phyloP scores from a whole-genome alignment of 2,329 filamentous ascomycete species.

The Pseudogymnoascus sp. region DNA sequence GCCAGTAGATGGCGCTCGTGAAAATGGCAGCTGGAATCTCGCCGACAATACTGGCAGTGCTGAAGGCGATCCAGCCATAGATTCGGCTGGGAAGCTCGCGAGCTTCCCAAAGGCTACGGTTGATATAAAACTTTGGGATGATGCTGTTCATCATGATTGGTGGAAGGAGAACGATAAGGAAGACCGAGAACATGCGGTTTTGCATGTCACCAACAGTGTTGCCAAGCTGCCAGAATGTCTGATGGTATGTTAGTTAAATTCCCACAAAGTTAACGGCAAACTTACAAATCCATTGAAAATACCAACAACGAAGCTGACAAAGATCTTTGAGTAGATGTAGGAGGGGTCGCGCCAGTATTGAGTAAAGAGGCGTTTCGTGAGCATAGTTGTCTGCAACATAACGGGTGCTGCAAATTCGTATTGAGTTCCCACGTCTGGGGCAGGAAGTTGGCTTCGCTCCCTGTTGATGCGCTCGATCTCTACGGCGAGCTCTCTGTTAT shows the following conservation, averaged over 20 bases:
- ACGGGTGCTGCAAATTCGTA: slow-evolving; percentile 67
- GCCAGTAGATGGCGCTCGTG: slow-evolving; percentile 37
- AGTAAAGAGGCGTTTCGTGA: slow-evolving; percentile 52
- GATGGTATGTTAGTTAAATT: slow-evolving; percentile 15
- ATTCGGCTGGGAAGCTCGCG: slow-evolving; percentile 54
- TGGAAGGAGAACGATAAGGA: slow-evolving; percentile 55
- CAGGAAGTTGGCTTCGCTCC: slow-evolving; percentile 40
- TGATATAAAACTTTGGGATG: slow-evolving; percentile 48
- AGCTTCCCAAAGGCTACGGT: slow-evolving; percentile 48
- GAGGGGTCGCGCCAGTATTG: slow-evolving; percentile 55
- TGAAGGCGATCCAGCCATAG: slow-evolving; percentile 53
- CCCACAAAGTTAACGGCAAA: slow-evolving; percentile 24
- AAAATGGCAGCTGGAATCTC: slow-evolving; percentile 38
- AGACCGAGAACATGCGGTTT: slow-evolving; percentile 48
- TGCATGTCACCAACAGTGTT: slow-evolving; percentile 42
- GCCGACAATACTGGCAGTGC: slow-evolving; percentile 40
- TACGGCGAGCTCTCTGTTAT: slow-evolving; percentile 44
- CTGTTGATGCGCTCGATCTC: slow-evolving; percentile 57
- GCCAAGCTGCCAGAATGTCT: slow-evolving; percentile 52
- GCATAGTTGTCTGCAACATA: slow-evolving; percentile 52
- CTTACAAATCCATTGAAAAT: slow-evolving; percentile 47
- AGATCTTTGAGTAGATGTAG: slow-evolving; percentile 38
- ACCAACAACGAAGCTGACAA: slow-evolving; percentile 43
- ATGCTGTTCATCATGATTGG: slow-evolving; percentile 50
- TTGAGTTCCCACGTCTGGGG: slow-evolving; percentile 39